A percentile compares a stretch with the other conserved stretches of the same genome.
phyloP scores from a whole-genome alignment of 1,139 yeast species.

The Meyerozyma elateridarum region DNA sequence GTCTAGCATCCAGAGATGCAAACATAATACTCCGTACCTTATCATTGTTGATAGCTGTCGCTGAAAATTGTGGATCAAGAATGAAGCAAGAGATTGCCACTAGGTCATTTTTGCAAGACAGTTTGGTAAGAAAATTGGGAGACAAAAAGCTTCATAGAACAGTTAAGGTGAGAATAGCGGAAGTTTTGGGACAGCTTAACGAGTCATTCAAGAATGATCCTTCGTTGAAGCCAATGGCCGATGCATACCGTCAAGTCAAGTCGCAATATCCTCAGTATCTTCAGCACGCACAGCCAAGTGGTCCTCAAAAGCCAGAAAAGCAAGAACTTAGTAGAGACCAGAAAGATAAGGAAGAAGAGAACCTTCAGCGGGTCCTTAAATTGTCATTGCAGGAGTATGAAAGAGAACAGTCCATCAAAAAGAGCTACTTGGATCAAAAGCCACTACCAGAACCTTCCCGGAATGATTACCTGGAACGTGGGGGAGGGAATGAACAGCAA shows the following conservation, averaged over 20 bases:
- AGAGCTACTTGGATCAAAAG: constrained; percentile 20
- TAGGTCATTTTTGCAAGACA: constrained; percentile 52
- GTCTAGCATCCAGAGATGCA: constrained; percentile 65
- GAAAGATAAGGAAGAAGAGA: constrained; percentile 67
- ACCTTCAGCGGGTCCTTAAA: constrained; percentile 71
- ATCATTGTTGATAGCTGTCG: constrained; percentile 68
- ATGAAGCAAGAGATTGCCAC: constrained; percentile 80
- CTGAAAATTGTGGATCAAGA: constrained; percentile 91
- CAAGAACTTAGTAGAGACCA: constrained; percentile 45
- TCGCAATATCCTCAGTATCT: constrained; percentile 42
- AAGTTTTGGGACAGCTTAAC: constrained; percentile 63
- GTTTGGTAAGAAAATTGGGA: constrained; percentile 50
- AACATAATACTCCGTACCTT: constrained; percentile 73
- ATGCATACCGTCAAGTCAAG: constrained; percentile 47
- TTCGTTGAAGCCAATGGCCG: constrained; percentile 64
- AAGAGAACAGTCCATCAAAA: constrained; percentile 30
- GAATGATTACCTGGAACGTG: constrained; percentile 28
- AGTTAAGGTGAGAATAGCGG: constrained; percentile 63
- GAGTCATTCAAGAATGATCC: constrained; percentile 64
- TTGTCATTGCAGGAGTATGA: constrained; percentile 68
- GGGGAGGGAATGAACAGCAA: constrained; percentile 2
- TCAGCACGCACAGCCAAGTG: constrained; percentile 13
- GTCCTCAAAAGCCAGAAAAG: constrained; percentile 62
- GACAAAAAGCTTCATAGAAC: constrained; percentile 59
- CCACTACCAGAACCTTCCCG: constrained; percentile 10